Base-by-base conservation (phyloP, 139 green algal genomes). In the Chlorella ohadii region DNA sequence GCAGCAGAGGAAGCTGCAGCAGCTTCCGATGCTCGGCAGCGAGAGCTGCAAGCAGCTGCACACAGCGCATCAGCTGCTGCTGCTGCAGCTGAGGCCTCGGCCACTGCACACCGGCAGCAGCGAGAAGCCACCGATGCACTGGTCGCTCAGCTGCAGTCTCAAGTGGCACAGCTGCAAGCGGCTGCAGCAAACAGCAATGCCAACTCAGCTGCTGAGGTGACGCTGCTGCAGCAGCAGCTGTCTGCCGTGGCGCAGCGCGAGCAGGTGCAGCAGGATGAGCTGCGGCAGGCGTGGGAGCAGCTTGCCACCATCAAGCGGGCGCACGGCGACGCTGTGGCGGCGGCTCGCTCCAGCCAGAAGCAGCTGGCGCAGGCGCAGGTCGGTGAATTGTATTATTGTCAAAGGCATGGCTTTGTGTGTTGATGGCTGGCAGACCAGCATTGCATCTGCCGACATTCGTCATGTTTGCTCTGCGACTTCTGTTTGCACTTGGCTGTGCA, bases 251-350 rank as follows among this genome's bases (percentile, higher is more conserved):
- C 23, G 36, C 55, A 44, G 80, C 27, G 81, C 27, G 39, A 65
- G n/a, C 57, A n/a, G 57, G 28, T 7, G 61, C 33, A 17, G 20
- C 31, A 66, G 59, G 28, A 47, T 0, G 44, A 72, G 72, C 36
- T 47, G 38, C 28, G 57, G 71, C 20, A 44, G n/a, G 27, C 20
- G 19, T 17, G 9, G n/a, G 38, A 76, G 28, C 56, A 81, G 81
- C 39, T 73, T 16, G 59, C 22, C 0, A 34, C 36, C 5, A 11
- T 79, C 3, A 72, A 63, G 80, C 36, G 47, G 20, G 31, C 39
- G n/a, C 71, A 75, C 47, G 70, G 72, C n/a, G 72, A 74, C 13
- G 81, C 79, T n/a, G 59, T 74, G 39, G 64, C 81, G 19, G 81
- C 71, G 0, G 81, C 81, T 7, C 68, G 51, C 0, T 31, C 3